phyloP scores from a whole-genome alignment of 176 grass and related monocot species.

The Elaeis guineensis region DNA sequence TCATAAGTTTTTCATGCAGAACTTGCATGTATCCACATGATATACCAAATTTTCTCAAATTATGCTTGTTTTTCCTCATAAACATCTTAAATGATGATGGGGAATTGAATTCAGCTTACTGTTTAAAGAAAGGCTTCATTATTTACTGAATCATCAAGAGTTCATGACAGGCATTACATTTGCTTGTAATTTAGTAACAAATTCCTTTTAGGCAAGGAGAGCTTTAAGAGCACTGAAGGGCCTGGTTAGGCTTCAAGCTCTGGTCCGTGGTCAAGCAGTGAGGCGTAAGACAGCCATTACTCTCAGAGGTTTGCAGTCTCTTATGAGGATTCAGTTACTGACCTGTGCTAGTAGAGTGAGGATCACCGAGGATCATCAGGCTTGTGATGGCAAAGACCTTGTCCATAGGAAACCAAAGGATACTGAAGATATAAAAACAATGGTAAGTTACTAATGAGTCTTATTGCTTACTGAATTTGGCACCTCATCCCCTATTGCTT shows the following conservation, averaged over 20 bases:
- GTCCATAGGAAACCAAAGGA: constrained; percentile 27
- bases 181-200: background rate
- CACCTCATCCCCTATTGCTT: no score
- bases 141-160: no score
- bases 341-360: constrained; percentile 19
- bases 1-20: no score
- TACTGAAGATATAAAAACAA: constrained; percentile 16
- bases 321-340: constrained; percentile 48
- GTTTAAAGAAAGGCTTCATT: no score
- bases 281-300: constrained; percentile 50
- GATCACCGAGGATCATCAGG: background rate
- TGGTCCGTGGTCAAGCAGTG: constrained; percentile 70
- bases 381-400: constrained; percentile 10
- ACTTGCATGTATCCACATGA: no score
- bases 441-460: constrained; percentile 25
- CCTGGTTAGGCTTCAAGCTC: constrained; percentile 53
- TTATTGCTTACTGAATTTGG: no score
- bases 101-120: no score
- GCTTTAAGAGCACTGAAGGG: constrained; percentile 55
- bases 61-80: no score
- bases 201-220: constrained; percentile 29
- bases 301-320: constrained; percentile 48
- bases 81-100: no score
- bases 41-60: no score
- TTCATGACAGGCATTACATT: no score